Base-by-base conservation (phyloP, 305 asterid species). In the Stenogyne calaminthoides region DNA sequence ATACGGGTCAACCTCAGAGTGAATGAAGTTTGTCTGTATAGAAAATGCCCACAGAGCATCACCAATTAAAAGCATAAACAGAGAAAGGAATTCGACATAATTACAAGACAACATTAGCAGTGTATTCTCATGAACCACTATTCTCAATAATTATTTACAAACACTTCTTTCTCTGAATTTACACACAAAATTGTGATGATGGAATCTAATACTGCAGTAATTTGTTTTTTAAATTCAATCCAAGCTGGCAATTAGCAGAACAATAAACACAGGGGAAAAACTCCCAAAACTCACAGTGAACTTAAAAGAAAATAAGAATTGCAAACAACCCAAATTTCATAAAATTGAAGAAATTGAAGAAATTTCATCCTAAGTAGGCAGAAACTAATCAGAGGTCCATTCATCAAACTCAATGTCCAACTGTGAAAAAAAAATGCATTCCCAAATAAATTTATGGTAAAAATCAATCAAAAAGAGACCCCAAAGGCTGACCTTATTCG, bases 401-500 rank as follows among this genome's bases (percentile, higher is more conserved):
- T 32, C 36, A 32, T 32, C 36, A 32, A 32, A 32, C 36, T 32
- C 36, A 32, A 32, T 32, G 36, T 32, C 7, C n/a, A n/a, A n/a
- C 36, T 4, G 4, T 47, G 47, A 29, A 3, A 15, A 60, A 62
- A 20, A 78, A 51, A 78, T 47, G 69, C 82, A 74, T 40, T 40
- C 20, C 51, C 75, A 7, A 66, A 65, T 63, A 69, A 46, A 71
- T 64, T 19, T 3, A 14, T 47, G 54, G 60, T 16, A 10, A 58
- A 70, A n/a, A 7, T 32, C 36, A 32, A 32, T 32, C 36, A 5
- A 4, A 32, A n/a, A n/a, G 36, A 32, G 36, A 32, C 6, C 36
- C 6, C 47, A 74, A 74, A 58, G 19, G 46, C 86, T 59, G 79
- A 78, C 85, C 83, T 76, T 63, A 68, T n/a, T 63, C 10, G 29